A percentile compares a stretch with the other conserved stretches of the same genome.
phyloP scores from a whole-genome alignment of 2,329 filamentous ascomycete species.

The Calonectria fujianensis region DNA sequence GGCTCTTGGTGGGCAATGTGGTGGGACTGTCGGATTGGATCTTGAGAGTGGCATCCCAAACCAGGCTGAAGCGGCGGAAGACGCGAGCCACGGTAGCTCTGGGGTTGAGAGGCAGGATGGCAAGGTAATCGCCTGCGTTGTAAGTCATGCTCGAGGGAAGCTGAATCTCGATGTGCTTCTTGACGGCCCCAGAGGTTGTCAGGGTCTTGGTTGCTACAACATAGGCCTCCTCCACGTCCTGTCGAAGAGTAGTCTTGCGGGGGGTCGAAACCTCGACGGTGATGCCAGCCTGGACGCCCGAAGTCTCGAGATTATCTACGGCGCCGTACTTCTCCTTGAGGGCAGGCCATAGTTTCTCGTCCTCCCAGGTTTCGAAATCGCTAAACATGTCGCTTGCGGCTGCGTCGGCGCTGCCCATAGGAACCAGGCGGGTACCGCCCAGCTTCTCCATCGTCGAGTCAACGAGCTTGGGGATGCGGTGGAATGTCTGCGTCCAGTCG shows the following conservation, averaged over 20 bases:
- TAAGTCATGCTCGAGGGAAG: conserved; percentile 81
- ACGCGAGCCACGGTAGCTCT: conserved; percentile 76
- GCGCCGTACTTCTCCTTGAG: conserved; percentile 66
- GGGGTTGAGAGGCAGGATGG: conserved; percentile 83
- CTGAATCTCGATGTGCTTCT: conserved; percentile 80
- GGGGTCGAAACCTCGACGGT: conserved; percentile 50
- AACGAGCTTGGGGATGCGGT: conserved; percentile 79
- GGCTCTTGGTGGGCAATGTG: conserved; percentile 72
- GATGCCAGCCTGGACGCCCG: conserved; percentile 42
- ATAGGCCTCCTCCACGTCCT: conserved; percentile 52
- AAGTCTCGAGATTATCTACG: conserved; percentile 1
- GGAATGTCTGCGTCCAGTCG: conserved; percentile 79
- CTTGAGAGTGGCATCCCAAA: conserved; percentile 81
- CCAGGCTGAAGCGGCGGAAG: conserved; percentile 78
- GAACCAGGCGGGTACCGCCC: conserved; percentile 59
- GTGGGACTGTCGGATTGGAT: conserved; percentile 73
- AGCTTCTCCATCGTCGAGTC: conserved; percentile 69
- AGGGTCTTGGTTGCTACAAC: conserved; percentile 50
- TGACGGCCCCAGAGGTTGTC: conserved; percentile 60
- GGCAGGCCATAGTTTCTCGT: conserved; percentile 70
- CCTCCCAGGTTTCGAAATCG: conserved; percentile 81
- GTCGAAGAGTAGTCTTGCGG: conserved; percentile 51
- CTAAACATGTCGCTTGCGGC: conserved; percentile 79
- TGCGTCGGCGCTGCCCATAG: conserved; percentile 75
- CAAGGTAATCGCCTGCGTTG: conserved; percentile 84